Evolutionary conservation across 2,329 filamentous ascomycete species (phyloP).

Genomic region (Nectriaceae sp.): DNA sequence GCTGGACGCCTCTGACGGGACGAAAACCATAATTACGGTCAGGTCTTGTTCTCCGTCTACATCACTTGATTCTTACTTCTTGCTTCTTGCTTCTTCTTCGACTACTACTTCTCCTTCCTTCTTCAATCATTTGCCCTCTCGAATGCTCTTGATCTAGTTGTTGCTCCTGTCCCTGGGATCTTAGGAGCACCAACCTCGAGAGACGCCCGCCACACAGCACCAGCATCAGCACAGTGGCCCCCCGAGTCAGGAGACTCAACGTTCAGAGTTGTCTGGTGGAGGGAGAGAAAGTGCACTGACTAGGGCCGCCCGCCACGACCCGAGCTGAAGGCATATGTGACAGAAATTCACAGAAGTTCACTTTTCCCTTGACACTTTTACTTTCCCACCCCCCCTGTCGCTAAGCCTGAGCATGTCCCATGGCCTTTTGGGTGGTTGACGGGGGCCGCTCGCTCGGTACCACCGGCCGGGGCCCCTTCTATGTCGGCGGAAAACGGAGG

Average conservation of each 20-base stretch:
- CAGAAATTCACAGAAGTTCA: slow-evolving; percentile 5
- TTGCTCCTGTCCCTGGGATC: too few species aligned
- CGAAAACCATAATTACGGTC: neutral
- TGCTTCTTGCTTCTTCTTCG: neutral
- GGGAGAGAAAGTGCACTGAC: slow-evolving; percentile 1
- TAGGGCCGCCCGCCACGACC: neutral
- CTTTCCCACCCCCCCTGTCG: slow-evolving; percentile 4
- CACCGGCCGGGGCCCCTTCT: slow-evolving; percentile 28
- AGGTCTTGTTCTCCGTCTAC: neutral
- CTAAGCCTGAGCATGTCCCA: slow-evolving; percentile 37
- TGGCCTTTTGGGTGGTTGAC: slow-evolving; percentile 43
- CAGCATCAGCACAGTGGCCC: neutral
- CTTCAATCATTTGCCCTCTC: neutral
- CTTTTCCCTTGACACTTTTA: slow-evolving; percentile 6
- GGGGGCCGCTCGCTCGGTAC: slow-evolving; percentile 31
- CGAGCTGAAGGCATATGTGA: slow-evolving; percentile 7
- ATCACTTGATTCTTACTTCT: neutral
- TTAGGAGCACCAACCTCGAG: too few species aligned
- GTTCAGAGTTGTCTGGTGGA: neutral
- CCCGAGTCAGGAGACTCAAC: neutral
- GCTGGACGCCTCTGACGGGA: neutral
- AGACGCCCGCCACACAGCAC: too few species aligned
- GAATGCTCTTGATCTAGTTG: too few species aligned
- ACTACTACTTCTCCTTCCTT: slow-evolving; percentile 1
- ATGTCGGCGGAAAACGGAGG: slow-evolving; percentile 41